Base-by-base conservation (phyloP, 179 eudicot genomes). In the Drosera spatulata region DNA sequence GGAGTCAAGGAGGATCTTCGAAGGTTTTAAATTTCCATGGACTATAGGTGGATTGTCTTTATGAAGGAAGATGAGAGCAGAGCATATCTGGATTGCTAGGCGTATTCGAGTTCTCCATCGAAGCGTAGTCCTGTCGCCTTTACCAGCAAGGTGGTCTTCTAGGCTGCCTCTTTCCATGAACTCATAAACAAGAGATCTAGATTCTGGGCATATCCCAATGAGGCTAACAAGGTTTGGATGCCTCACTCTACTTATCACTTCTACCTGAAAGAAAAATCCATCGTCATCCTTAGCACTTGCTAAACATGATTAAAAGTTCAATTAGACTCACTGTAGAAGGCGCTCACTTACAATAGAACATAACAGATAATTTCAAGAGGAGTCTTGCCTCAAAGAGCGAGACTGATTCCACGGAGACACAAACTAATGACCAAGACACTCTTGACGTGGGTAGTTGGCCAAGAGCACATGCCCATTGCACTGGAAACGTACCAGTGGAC, bases 141-240 rank as follows among this genome's bases (percentile, higher is more conserved):
- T 79, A 74, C 87, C 81, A 60, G 5, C 65, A 51, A 90, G 87
- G 49, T 84, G 83, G 63, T 90, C 93, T 67, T 82, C 89, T 39
- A 89, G 91, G 80, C 81, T 86, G 68, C 97, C 95, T n/a, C 79
- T 78, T 9, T 85, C 80, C 53, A 79, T 78, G 64, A 76, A 90
- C 73, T 87, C 97, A 11, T 90, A 87, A 22, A 90, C 59, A 14
- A 90, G 84, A 62, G 80, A 57, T 59, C 74, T 71, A 3, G 78
- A 68, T 60, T 85, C 86, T 1, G 84, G 80, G 74, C 97, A 87
- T 56, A 84, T 72, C 61, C 97, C 95, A 11, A 90, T 71, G 49
- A 90, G 86, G 59, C 84, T 78, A 54, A 87, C 77, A 62, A 90
- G 52, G 73, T 90, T 85, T 13, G 90, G 97, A 74, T 90, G 97